Evolutionary conservation across 208 protist species (phyloP).

Genomic region (Acanthamoeba lenticulata): DNA sequence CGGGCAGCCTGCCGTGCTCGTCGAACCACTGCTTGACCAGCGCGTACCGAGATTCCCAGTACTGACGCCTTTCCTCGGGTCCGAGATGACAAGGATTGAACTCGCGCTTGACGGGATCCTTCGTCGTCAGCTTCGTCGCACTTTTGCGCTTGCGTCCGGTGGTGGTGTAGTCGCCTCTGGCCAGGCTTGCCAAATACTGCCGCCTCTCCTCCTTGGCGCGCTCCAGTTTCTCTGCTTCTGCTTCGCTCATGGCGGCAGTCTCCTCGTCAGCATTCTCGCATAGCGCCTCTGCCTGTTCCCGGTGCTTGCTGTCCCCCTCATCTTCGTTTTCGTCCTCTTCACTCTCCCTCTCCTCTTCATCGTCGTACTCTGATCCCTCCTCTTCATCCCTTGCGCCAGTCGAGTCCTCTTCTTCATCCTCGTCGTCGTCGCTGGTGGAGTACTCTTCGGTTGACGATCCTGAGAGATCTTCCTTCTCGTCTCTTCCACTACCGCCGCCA

Average conservation of each 20-base stretch:
- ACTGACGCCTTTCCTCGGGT: not conserved
- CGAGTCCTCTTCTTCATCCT: not conserved
- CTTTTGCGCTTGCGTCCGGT: too few relatives aligned
- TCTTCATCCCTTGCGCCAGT: not conserved
- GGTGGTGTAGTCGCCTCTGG: too few relatives aligned
- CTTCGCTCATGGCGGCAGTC: not conserved
- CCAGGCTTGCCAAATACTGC: not conserved
- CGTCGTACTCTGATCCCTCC: not conserved
- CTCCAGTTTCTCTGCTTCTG: not conserved
- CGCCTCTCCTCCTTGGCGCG: not conserved
- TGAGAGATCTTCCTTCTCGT: not conserved
- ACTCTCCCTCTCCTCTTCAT: not conserved
- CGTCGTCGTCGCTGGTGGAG: not conserved
- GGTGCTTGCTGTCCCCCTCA: not conserved
- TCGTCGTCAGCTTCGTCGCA: not conserved
- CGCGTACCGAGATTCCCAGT: not conserved
- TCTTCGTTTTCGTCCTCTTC: not conserved
- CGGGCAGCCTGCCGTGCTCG: not conserved
- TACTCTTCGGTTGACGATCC: not conserved
- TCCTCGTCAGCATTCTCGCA: not conserved
- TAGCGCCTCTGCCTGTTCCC: not conserved
- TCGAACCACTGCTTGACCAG: not conserved
- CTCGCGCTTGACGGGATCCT: not conserved
- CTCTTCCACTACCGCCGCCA: not conserved
- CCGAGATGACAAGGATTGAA: not conserved